Conservation (phyloP, 2,329 filamentous ascomycete species). For the Coleophoma eucalyptorum region DNA sequence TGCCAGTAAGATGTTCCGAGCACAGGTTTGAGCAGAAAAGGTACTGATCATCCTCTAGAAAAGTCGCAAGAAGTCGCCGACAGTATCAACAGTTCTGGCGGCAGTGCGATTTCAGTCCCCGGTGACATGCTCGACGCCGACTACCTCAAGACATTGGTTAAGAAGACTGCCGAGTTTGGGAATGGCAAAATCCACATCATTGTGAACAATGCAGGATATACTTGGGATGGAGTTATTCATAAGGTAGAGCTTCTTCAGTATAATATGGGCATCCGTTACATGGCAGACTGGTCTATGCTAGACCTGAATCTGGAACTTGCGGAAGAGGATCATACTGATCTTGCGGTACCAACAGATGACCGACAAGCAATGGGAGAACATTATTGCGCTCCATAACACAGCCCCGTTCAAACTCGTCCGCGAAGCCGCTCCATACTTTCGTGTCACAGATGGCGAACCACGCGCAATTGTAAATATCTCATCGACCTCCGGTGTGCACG, state of each 20-base stretch:
- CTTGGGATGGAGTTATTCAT: conserved; percentile 90
- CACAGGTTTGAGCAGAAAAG: conserved; percentile 6
- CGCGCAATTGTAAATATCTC: conserved; percentile 81
- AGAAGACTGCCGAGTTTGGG: conserved; percentile 75
- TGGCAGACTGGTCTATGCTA: conserved; percentile 10
- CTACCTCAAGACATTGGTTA: conserved; percentile 70
- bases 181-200: conserved; percentile 86
- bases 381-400: conserved; percentile 77
- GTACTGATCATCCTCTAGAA: conserved; percentile 37
- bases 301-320: conserved; percentile 3
- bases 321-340: conserved; percentile 12
- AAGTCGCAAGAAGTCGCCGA: conserved; percentile 68
- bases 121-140: conserved; percentile 72
- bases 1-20: conserved; percentile 42
- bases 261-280: conserved; percentile 5
- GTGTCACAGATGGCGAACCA: conserved; percentile 77
- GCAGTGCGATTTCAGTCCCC: conserved; percentile 68
- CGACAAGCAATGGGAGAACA: conserved; percentile 89
- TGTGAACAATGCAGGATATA: conserved; percentile 89
- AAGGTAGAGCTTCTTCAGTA: conserved; percentile 45
- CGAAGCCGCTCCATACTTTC: conserved; percentile 80
- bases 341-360: conserved; percentile 51
- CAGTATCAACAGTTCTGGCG: conserved; percentile 59
- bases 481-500: conserved; percentile 76
- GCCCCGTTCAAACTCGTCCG: conserved; percentile 82